Percentiles rank a stretch among this genome's conserved stretches.
Evolutionary conservation across 1,284 basidiomycete genomes (phyloP).

Genomic region (Bondarzewia mesenterica): DNA sequence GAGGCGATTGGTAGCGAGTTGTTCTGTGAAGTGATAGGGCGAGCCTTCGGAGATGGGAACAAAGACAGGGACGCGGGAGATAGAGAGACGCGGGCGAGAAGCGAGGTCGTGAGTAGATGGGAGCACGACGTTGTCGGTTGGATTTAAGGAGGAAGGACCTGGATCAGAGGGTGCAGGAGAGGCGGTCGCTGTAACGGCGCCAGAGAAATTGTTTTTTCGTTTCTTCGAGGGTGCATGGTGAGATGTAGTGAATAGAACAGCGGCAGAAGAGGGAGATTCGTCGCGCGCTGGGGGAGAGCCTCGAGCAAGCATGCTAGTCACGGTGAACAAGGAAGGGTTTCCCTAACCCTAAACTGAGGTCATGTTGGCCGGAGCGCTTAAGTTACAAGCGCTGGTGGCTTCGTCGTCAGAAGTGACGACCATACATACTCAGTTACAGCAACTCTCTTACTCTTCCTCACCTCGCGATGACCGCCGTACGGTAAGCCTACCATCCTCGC

Average conservation of each 20-base stretch:
- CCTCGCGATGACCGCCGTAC: slow-evolving; percentile 44
- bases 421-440: too few species aligned
- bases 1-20: slow-evolving; percentile 64
- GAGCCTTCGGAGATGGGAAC: slow-evolving; percentile 46
- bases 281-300: slow-evolving; percentile 24
- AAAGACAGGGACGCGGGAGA: slow-evolving; percentile 66
- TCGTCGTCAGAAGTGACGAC: background rate
- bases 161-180: slow-evolving; percentile 41
- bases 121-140: slow-evolving; percentile 37
- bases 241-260: slow-evolving; percentile 11
- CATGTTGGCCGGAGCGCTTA: too few species aligned
- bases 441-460: background rate
- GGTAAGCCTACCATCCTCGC: slow-evolving; percentile 28
- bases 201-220: slow-evolving; percentile 29
- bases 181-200: slow-evolving; percentile 25
- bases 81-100: slow-evolving; percentile 54
- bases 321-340: background rate
- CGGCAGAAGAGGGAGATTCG: slow-evolving; percentile 26
- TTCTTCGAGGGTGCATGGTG: slow-evolving; percentile 21
- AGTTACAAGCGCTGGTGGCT: too few species aligned
- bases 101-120: slow-evolving; percentile 55
- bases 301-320: slow-evolving; percentile 11
- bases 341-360: too few species aligned
- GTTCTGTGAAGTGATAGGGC: slow-evolving; percentile 56
- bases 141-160: slow-evolving; percentile 18